Evolutionary conservation across 2,329 filamentous ascomycete genomes (phyloP).

Genomic region (Calonectria naviculata): DNA sequence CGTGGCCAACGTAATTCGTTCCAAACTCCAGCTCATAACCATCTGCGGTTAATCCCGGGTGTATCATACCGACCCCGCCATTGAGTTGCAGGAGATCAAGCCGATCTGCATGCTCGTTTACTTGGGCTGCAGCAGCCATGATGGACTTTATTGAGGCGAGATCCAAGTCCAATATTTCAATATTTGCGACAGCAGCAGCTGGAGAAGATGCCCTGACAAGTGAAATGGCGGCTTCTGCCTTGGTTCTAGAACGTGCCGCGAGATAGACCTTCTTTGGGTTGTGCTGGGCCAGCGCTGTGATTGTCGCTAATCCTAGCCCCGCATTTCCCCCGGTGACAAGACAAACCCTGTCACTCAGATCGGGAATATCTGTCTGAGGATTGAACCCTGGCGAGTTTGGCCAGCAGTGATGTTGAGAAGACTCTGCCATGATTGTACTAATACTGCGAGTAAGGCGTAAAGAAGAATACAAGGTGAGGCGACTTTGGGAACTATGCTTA

Average conservation of each 20-base stretch:
- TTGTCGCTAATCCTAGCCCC: constrained; percentile 9
- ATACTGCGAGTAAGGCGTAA: background rate
- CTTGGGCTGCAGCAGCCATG: constrained; percentile 5
- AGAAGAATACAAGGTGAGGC: too few relatives aligned
- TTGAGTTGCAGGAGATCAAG: constrained; percentile 19
- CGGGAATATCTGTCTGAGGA: constrained; percentile 13
- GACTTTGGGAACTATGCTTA: background rate
- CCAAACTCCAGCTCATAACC: constrained; percentile 20
- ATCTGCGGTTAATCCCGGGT: background rate
- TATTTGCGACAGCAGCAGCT: background rate
- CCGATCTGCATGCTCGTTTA: constrained; percentile 6
- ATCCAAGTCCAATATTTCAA: constrained; percentile 13
- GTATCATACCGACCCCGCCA: constrained; percentile 1
- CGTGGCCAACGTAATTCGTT: constrained; percentile 18
- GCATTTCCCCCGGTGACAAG: constrained; percentile 17
- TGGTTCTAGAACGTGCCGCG: constrained; percentile 5
- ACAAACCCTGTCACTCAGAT: constrained; percentile 6
- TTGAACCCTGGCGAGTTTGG: constrained; percentile 1
- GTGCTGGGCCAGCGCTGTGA: constrained; percentile 16
- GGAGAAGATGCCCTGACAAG: background rate
- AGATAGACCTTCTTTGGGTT: constrained; percentile 10
- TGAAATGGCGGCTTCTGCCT: background rate
- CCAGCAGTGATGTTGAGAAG: background rate
- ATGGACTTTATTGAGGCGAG: constrained; percentile 10
- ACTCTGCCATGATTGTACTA: background rate